Percentiles rank a stretch among this genome's conserved stretches.
These are phyloP conservation scores for Lactarius tabidus DNA, from an alignment of 768 basidiomycete genomes.

Conservation along the genomic window DNA sequence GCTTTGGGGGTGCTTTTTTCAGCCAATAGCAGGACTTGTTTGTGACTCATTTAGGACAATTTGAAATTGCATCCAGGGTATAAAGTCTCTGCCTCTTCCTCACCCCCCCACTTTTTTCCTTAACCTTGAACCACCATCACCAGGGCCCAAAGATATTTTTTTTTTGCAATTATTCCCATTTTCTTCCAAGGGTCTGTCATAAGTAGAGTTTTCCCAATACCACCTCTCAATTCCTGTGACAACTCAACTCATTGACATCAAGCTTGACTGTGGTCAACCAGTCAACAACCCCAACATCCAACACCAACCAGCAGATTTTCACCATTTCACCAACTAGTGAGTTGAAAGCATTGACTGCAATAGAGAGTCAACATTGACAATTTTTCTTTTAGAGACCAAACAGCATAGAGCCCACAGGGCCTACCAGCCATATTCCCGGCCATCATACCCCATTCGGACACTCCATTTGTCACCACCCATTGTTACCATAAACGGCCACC, in stretches of 20 bases:
- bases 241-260: not conserved
- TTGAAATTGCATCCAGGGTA: conserved; percentile 6
- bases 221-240: not conserved
- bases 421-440: not conserved
- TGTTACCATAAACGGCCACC: not conserved
- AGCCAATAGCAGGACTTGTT: not conserved
- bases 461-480: not conserved
- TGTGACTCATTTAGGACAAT: conserved; percentile 3
- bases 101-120: not conserved
- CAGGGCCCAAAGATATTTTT: not conserved
- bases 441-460: not conserved
- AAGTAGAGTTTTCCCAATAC: not conserved
- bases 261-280: not conserved
- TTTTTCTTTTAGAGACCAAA: not conserved
- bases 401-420: not conserved
- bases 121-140: conserved; percentile 7
- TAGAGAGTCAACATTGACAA: not conserved
- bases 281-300: not conserved
- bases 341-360: not conserved
- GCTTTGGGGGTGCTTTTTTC: not conserved
- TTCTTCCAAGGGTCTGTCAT: not conserved
- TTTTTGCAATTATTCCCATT: not conserved
- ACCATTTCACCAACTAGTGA: conserved; percentile 17
- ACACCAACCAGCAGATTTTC: not conserved
- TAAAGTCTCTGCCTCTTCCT: not conserved